These are phyloP conservation scores for Coemansia guatemalensis DNA, from an alignment of 192 early-diverging fungal genomes.

Conservation along the genomic window DNA sequence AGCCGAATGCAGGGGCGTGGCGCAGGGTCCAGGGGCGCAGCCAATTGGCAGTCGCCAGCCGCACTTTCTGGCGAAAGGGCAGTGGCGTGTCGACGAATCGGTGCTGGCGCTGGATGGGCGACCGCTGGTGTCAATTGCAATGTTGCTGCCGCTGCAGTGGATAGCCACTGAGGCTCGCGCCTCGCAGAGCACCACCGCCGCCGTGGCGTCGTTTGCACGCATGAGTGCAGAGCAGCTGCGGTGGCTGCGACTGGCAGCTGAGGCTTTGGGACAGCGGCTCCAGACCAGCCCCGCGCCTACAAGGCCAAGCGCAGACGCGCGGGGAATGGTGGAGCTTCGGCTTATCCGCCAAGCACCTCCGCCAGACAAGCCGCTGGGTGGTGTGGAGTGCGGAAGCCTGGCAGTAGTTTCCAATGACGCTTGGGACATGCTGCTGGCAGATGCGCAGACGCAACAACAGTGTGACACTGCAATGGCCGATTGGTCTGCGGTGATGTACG, in stretches of 20 bases:
- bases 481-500: constrained; percentile 27
- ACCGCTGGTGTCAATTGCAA: not conserved
- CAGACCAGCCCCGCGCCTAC: not conserved
- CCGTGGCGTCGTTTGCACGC: not conserved
- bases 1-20: too few relatives aligned
- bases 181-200: not conserved
- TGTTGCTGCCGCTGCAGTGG: not conserved
- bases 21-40: not conserved
- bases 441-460: constrained; percentile 25
- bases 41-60: not conserved
- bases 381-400: not conserved
- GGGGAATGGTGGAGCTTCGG: not conserved
- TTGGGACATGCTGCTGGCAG: constrained; percentile 29
- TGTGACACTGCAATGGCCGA: constrained; percentile 6
- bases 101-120: not conserved
- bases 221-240: not conserved
- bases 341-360: not conserved
- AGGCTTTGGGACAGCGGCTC: too few relatives aligned
- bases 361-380: not conserved
- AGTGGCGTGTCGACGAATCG: not conserved
- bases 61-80: not conserved
- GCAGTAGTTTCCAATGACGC: constrained; percentile 23
- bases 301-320: not conserved
- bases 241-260: too few relatives aligned
- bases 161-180: not conserved